A percentile compares a stretch with the other conserved stretches of the same genome.
Conservation (phyloP, 805 yeast genomes). For the Ascoidea asiatica region DNA sequence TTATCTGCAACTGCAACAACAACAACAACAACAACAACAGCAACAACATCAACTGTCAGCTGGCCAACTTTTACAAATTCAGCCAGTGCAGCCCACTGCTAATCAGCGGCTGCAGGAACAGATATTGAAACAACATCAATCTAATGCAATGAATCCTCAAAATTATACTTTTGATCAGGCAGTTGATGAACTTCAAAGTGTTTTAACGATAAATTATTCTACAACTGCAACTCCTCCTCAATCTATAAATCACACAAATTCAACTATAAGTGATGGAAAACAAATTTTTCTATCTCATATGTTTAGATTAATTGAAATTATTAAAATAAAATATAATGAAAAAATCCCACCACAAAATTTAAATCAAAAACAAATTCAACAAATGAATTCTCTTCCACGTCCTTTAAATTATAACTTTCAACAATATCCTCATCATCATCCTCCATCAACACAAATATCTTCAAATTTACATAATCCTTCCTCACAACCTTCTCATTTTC, state of each 20-base stretch:
- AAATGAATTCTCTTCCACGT: too few species aligned
- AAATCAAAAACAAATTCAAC: constrained; percentile 7
- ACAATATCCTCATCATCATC: constrained; percentile 1
- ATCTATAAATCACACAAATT: too few species aligned
- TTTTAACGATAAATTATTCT: neutral
- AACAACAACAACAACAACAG: neutral
- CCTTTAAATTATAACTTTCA: too few species aligned
- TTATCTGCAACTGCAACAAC: neutral
- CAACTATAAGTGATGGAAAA: neutral
- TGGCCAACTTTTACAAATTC: neutral
- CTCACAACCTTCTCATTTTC: neutral
- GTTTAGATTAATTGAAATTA: neutral
- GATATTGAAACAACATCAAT: too few species aligned
- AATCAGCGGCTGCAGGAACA: too few species aligned
- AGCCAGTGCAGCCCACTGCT: too few species aligned
- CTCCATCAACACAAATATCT: neutral
- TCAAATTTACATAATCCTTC: neutral
- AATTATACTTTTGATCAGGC: neutral
- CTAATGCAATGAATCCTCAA: too few species aligned
- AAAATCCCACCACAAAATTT: constrained; percentile 10
- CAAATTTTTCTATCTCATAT: neutral
- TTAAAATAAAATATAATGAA: too few species aligned
- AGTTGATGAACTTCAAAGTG: neutral
- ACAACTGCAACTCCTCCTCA: too few species aligned
- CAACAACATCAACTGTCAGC: neutral